phyloP scores from a whole-genome alignment of 1,139 yeast species.

The Candida tetrigidarum region DNA sequence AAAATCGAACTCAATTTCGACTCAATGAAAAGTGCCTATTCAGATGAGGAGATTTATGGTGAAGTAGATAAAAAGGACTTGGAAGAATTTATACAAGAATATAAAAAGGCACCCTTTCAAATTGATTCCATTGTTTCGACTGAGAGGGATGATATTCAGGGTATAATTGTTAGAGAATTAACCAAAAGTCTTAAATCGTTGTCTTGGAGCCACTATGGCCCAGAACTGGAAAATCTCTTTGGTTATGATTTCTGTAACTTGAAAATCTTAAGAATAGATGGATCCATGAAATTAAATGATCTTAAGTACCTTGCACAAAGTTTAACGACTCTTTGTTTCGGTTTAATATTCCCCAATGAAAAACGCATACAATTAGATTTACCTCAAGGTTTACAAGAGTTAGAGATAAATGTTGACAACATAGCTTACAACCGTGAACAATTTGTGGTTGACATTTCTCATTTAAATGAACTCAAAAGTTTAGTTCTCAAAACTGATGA shows the following conservation, averaged over 20 bases:
- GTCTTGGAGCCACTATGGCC: background rate
- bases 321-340: background rate
- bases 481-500: too few relatives aligned
- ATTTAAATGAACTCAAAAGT: background rate
- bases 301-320: background rate
- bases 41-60: background rate
- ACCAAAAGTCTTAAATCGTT: background rate
- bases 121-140: background rate
- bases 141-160: background rate
- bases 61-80: too few relatives aligned
- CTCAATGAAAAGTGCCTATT: background rate
- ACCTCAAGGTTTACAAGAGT: background rate
- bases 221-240: too few relatives aligned
- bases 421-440: too few relatives aligned
- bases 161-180: background rate
- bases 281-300: background rate
- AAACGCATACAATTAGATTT: background rate
- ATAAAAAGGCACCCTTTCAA: background rate
- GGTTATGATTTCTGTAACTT: too few relatives aligned
- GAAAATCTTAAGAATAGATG: too few relatives aligned
- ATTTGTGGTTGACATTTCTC: background rate
- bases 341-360: background rate
- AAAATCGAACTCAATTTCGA: background rate
- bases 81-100: too few relatives aligned
- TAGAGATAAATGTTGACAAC: background rate